Conservation (phyloP, 768 basidiomycete species). For the Lentinula boryana region DNA sequence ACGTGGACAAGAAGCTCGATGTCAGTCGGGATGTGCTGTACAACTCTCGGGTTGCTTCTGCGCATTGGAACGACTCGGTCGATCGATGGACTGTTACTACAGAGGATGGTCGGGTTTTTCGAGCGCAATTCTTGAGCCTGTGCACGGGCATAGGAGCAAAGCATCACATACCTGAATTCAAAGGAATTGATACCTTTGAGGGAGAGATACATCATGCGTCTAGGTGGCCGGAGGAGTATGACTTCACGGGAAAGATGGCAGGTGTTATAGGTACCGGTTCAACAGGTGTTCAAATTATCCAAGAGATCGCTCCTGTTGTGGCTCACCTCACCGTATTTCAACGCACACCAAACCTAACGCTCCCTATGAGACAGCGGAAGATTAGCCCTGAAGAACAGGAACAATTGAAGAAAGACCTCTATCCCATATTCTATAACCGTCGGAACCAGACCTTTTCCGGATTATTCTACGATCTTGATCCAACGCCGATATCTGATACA, state of each 20-base stretch:
- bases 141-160: constrained; percentile 3
- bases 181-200: constrained; percentile 3
- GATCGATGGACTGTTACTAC: constrained; percentile 1
- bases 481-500: background rate
- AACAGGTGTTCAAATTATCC: constrained; percentile 6
- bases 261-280: constrained; percentile 5
- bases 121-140: background rate
- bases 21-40: background rate
- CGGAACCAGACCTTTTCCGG: constrained; percentile 1
- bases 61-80: background rate
- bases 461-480: background rate
- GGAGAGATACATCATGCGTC: background rate
- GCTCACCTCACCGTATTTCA: constrained; percentile 12
- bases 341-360: constrained; percentile 4
- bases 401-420: background rate
- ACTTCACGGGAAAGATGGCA: constrained; percentile 1
- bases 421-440: background rate
- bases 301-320: constrained; percentile 1
- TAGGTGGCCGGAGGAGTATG: background rate
- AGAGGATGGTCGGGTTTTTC: background rate
- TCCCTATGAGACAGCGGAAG: constrained; percentile 2
- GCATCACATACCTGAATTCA: background rate
- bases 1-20: constrained; percentile 1
- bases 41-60: background rate
- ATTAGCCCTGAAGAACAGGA: background rate